Conservation (phyloP, 2,329 filamentous ascomycete species). For the Diplodia sapinea region DNA sequence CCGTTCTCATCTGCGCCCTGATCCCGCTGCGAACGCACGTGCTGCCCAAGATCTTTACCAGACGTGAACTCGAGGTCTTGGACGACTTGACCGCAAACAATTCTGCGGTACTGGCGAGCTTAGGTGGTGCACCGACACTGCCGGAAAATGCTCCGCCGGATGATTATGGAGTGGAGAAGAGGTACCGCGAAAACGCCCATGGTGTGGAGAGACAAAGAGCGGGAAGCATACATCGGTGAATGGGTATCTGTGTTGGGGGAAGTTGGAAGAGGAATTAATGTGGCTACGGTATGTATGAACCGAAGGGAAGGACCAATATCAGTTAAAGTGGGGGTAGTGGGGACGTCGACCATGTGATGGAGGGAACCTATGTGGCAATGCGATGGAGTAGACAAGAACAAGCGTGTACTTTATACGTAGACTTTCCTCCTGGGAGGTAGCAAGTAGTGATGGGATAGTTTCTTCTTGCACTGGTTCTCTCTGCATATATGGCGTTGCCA, state of each 20-base stretch:
- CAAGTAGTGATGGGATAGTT: background rate
- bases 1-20: slow-evolving; percentile 60
- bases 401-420: background rate
- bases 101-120: slow-evolving; percentile 57
- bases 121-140: slow-evolving; percentile 54
- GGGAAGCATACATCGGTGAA: slow-evolving; percentile 10
- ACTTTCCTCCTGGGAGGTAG: background rate
- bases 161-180: slow-evolving; percentile 7
- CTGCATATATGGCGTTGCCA: background rate
- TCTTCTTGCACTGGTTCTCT: background rate
- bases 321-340: no score
- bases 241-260: background rate
- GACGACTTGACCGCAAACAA: slow-evolving; percentile 60
- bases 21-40: slow-evolving; percentile 60
- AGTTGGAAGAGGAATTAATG: background rate
- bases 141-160: slow-evolving; percentile 2
- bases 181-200: background rate
- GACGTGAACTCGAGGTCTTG: slow-evolving; percentile 55
- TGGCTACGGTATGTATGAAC: background rate
- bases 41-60: slow-evolving; percentile 57
- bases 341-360: background rate
- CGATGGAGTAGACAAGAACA: background rate
- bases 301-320: background rate
- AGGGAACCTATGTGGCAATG: background rate
- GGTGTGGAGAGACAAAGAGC: slow-evolving; percentile 8